Evolutionary conservation across 148 eudicot genomes (phyloP).

Genomic region (Chenopodium formosanum): DNA sequence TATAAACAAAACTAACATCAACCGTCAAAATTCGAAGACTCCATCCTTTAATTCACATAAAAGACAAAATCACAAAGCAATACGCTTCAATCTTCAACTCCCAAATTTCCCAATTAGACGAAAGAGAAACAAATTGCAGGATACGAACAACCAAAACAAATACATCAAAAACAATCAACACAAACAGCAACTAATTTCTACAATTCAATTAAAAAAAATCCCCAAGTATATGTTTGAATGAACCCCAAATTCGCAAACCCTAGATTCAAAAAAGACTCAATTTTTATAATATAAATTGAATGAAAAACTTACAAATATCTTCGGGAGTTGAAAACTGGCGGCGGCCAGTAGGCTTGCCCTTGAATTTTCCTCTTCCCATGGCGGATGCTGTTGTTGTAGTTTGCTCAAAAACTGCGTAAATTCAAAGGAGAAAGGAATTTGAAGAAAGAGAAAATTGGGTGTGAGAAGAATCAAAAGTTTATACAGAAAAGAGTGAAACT

Average conservation of each 20-base stretch:
- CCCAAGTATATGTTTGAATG: neutral
- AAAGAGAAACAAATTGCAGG: neutral
- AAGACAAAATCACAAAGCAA: too few species aligned
- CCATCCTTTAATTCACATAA: neutral
- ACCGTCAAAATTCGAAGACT: neutral
- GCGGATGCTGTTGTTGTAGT: neutral
- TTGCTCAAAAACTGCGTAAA: neutral
- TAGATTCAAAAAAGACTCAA: neutral
- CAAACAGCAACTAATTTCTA: neutral
- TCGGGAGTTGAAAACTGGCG: conserved; percentile 63
- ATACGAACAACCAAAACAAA: too few species aligned
- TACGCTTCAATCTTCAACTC: neutral
- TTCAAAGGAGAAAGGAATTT: conserved; percentile 14
- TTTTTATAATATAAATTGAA: neutral
- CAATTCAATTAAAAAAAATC: neutral
- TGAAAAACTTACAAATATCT: conserved; percentile 42
- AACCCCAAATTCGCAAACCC: conserved; percentile 10
- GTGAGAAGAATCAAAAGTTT: neutral
- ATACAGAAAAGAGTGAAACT: neutral
- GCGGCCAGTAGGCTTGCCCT: conserved; percentile 69
- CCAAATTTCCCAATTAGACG: neutral
- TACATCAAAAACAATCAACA: neutral
- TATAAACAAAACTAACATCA: neutral
- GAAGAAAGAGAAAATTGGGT: conserved; percentile 9
- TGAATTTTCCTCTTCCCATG: conserved; percentile 74